Evolutionary conservation across 1,284 basidiomycete species (phyloP), one percentile per base, ranked within the genome.

Genomic region (Malassezia sp.): DNA sequence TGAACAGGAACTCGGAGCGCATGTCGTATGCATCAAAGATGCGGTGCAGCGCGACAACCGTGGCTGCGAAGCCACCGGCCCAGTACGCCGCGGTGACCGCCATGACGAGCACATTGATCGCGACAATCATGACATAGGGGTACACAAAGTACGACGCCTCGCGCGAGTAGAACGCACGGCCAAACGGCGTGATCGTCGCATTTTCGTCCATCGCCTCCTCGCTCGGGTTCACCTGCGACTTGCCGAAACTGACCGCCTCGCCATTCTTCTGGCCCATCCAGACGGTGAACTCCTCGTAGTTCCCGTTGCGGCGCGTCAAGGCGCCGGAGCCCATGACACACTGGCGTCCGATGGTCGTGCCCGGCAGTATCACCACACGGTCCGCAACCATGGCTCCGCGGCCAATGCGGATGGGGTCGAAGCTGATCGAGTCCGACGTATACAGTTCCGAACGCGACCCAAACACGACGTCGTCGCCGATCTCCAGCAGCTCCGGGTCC

Each of bases 251-350:
- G 54, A 70, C 67, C 9, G 67, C 67, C 47, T 68, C 63, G 35
- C 67, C 67, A 31, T 70, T 67, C 60, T 70, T 70, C 38, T 57
- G 53, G 20, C 67, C 67, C 67, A 70, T 70, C 67, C 67, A 70
- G 11, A 70, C 67, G 14, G 63, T 63, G 38, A 60, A 52, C 43
- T 70, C 67, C 42, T 70, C 67, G 50, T 70, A 70, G 48, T 59
- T 60, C 23, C 67, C 67, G 29, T 66, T 66, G 21, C 67, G 61
- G 22, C 64, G 60, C 8, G 64, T 56, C 21, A 70, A 48, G 5
- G 67, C 67, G 36, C 67, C 67, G 2, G 67, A 70, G 14, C 67
- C 67, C 67, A 70, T 70, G 32, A 70, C 67, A 45, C 64, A 67
- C 45, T 64, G 67, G 37, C 56, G 54, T 26, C 67, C 67, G 15